Conservation (phyloP, 495 filamentous ascomycete species). For the Parachaetomium inaequale region DNA sequence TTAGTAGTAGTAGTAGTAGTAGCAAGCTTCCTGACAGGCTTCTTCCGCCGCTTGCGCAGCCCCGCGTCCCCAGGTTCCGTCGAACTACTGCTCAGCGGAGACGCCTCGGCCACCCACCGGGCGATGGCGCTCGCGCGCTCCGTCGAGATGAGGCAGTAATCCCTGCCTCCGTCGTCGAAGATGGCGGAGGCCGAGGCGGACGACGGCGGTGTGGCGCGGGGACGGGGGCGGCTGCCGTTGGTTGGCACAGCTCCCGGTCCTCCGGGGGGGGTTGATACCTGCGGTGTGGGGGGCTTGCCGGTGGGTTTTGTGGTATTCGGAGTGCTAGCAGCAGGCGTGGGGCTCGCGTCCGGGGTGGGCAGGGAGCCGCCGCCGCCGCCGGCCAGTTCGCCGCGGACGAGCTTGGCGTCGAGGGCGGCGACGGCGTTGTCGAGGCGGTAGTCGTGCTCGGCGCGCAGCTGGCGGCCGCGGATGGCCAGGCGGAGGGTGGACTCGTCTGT, state of each 20-base stretch:
- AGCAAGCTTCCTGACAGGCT: constrained; percentile 8
- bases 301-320: background rate
- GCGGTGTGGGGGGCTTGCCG: background rate
- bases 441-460: constrained; percentile 52
- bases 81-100: background rate
- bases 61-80: constrained; percentile 1
- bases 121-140: constrained; percentile 64
- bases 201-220: background rate
- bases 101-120: constrained; percentile 54
- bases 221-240: background rate
- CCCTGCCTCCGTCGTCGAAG: constrained; percentile 23
- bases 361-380: too few relatives aligned
- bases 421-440: constrained; percentile 37
- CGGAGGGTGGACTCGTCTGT: constrained; percentile 62
- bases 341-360: too few relatives aligned
- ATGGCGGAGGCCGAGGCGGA: background rate
- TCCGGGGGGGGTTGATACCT: too few relatives aligned
- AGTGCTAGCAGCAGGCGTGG: too few relatives aligned
- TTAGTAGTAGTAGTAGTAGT: background rate
- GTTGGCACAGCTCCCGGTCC: background rate
- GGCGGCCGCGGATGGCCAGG: constrained; percentile 55
- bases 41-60: constrained; percentile 32
- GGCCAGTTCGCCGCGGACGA: background rate
- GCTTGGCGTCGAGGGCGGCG: constrained; percentile 19
- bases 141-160: constrained; percentile 61